phyloP scores from a whole-genome alignment of 495 filamentous ascomycete genomes.

The Terfezia boudieri region DNA sequence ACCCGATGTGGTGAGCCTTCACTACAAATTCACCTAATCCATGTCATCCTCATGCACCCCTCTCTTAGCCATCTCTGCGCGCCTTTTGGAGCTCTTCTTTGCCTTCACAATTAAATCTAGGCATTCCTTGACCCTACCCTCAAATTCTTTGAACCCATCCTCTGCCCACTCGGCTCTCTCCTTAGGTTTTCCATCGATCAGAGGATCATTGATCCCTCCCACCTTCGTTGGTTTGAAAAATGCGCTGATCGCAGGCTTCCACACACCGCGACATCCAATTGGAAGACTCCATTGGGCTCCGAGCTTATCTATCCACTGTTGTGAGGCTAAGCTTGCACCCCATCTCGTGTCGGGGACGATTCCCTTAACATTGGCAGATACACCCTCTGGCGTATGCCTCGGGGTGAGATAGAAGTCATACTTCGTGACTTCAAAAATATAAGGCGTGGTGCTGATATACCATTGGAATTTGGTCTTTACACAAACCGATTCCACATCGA shows the following conservation, averaged over 20 bases:
- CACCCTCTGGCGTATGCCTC: constrained; percentile 1
- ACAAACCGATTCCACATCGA: constrained; percentile 10
- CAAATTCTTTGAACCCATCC: constrained; percentile 11
- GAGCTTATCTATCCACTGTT: constrained; percentile 9
- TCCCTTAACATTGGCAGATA: constrained; percentile 9
- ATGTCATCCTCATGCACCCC: neutral
- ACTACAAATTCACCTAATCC: neutral
- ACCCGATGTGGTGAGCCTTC: too few relatives aligned
- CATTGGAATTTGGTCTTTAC: constrained; percentile 17
- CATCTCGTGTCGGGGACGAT: constrained; percentile 12
- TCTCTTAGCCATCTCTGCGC: neutral
- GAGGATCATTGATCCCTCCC: constrained; percentile 9
- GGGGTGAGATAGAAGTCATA: constrained; percentile 11
- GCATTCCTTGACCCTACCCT: constrained; percentile 5
- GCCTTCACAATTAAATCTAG: constrained; percentile 6
- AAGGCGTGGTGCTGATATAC: constrained; percentile 10
- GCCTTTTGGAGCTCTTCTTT: neutral
- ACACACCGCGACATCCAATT: constrained; percentile 9
- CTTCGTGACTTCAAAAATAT: constrained; percentile 16
- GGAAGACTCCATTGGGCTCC: constrained; percentile 3
- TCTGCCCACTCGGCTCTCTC: constrained; percentile 6
- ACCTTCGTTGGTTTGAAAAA: constrained; percentile 14
- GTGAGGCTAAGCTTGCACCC: constrained; percentile 8
- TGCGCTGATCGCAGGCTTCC: constrained; percentile 8
- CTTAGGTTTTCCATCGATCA: neutral